Evolutionary conservation across 2,329 filamentous ascomycete species (phyloP), one percentile per base, ranked within the genome.

Genomic region (Sporothrix variecibatus): DNA sequence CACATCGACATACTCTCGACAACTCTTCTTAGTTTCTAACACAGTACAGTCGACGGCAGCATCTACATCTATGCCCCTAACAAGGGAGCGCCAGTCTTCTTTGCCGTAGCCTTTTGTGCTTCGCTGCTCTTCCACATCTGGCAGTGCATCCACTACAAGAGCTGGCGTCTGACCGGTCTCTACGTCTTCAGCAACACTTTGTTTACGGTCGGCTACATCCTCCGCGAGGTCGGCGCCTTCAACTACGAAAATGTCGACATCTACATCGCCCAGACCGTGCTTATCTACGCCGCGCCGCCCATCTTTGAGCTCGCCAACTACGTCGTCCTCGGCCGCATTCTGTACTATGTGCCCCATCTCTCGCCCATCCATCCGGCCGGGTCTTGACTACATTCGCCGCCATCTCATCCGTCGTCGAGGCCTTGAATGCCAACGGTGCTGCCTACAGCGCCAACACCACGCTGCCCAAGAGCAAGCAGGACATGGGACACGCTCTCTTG

Each of bases 271-370:
- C 83, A 82, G 74, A 79, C 79, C 56, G 80, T 81, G 17, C 78
- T 84, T 9, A 80, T 84, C 64, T 82, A 81, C 70, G 79, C 80
- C 1, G 77, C 82, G 40, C 73, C 85, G 78, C 90, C 90, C 0
- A 82, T 92, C 3, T 86, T 91, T 70, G 89, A 90, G 75, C 86
- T 90, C 3, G 85, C 87, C 74, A 91, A 92, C 81, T 92, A 92
- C 80, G 87, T 90, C 78, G 84, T 91, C 75, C 87, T 92, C 72
- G 87, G 87, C 3, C 86, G 90, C 1, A 83, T 90, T 12, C 83
- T 92, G 34, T 87, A 87, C 81, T 92, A 91, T 80, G 84, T 91
- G 1, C 90, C 90, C 0, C 87, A 89, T 78, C 84, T 86, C 72
- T 84, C 89, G 0, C 89, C 89, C 0, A 79, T 89, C n/a, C 82